Evolutionary conservation across 140 eudicot species (phyloP).

Genomic region (Oenanthe javanica): DNA sequence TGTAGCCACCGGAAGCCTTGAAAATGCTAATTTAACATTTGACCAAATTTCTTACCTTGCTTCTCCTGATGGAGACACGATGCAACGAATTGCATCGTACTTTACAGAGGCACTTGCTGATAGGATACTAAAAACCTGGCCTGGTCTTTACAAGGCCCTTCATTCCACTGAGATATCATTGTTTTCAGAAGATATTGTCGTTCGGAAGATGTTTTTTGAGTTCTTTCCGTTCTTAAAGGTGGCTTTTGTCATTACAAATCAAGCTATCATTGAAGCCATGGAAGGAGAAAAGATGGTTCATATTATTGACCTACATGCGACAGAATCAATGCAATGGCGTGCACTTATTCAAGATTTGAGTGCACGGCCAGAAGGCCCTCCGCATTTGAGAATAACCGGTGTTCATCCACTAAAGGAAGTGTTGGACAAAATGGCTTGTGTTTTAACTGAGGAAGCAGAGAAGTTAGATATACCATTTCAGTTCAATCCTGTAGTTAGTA

Average conservation of each 20-base stretch:
- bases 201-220: conserved; percentile 69
- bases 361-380: conserved; percentile 98
- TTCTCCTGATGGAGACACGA: conserved; percentile 87
- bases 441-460: conserved; percentile 81
- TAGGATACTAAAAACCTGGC: conserved; percentile 78
- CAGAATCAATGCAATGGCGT: conserved; percentile 90
- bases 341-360: conserved; percentile 79
- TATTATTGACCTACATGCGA: conserved; percentile 66
- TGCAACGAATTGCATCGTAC: conserved; percentile 92
- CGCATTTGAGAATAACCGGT: conserved; percentile 92
- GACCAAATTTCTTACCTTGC: conserved; percentile 94
- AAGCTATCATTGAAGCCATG: conserved; percentile 90
- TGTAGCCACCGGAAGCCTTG: conserved; percentile 80
- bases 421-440: conserved; percentile 76
- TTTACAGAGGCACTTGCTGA: conserved; percentile 88
- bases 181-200: conserved; percentile 54
- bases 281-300: conserved; percentile 97
- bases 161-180: conserved; percentile 44
- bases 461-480: conserved; percentile 91
- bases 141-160: conserved; percentile 75
- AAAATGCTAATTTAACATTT: conserved; percentile 80
- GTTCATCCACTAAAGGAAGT: conserved; percentile 84
- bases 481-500: conserved; percentile 70
- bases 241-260: conserved; percentile 73
- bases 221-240: conserved; percentile 77